A percentile compares a stretch with the other conserved stretches of the same genome.
phyloP scores from a whole-genome alignment of 2,329 filamentous ascomycete genomes.

The Penicillium freii region DNA sequence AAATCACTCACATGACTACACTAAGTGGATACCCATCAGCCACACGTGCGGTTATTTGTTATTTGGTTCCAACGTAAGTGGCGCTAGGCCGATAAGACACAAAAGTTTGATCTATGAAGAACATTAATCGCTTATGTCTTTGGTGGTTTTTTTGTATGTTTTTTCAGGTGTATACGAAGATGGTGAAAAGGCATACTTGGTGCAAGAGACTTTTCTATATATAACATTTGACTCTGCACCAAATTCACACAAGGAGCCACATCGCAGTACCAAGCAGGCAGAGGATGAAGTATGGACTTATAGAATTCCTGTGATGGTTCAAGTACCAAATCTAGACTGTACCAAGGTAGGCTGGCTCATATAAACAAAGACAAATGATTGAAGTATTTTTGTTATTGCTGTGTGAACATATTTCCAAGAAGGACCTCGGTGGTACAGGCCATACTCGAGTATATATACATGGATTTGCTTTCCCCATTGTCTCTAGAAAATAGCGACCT shows the following conservation, averaged over 20 bases:
- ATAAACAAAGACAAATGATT: neutral
- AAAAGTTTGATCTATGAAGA: neutral
- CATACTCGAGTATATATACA: no score
- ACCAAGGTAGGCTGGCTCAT: neutral
- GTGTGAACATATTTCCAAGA: neutral
- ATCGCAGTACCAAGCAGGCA: no score
- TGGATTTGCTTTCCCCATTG: no score
- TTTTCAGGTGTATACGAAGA: no score
- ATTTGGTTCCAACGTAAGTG: neutral
- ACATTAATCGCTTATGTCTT: no score
- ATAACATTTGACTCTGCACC: neutral
- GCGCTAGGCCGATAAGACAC: neutral
- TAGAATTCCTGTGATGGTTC: neutral
- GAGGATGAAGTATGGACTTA: neutral
- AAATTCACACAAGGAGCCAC: neutral
- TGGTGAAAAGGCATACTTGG: no score
- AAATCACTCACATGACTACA: neutral
- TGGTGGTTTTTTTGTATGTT: no score
- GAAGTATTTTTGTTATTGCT: neutral
- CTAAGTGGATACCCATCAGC: neutral
- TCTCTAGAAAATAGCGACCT: no score
- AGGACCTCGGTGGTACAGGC: no score
- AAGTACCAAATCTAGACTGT: neutral
- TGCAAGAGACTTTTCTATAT: no score
- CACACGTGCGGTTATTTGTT: neutral